Evolutionary conservation across 2,329 filamentous ascomycete species (phyloP), one percentile per base, ranked within the genome.

Genomic region (Trematosphaeria pertusa): DNA sequence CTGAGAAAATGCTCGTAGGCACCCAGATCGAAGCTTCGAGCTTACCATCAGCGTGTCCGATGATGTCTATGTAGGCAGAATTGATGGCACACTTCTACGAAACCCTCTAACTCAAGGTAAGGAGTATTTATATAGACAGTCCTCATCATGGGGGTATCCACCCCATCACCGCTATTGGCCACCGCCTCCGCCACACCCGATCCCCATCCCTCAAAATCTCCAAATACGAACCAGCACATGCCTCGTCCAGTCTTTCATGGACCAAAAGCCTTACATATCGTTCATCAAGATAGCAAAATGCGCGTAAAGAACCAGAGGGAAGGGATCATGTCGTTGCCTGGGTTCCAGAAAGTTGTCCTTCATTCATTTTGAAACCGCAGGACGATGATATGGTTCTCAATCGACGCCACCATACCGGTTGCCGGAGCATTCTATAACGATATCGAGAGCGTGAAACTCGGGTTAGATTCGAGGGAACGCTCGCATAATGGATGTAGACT

Each of bases 251-350:
- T 61, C 64, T 26, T 59, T 57, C 56, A 64, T 61, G 31, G 64
- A 67, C 64, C 64, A 67, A 31, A 67, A 64, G 1, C 50, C 41
- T 21, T 67, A 62, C 52, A 67, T 46, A 18, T 59, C 61, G 5
- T 51, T 47, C 38, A 67, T 54, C 15, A 67, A 38, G 7, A 67
- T 56, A 3, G 52, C 48, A 34, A 66, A 67, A 42, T 66, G 53
- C 17, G 63, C 64, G 22, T 62, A 66, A 0, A 67, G 36, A 12
- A 66, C 55, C 26, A 67, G 43, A 1, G 56, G 46, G 3, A 55
- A 44, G 1, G 58, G 26, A 17, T 65, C 58, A n/a, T 52, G 48
- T 22, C 47, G 33, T 26, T 67, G 63, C 15, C 66, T 36, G 6
- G 58, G 48, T 2, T 59, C 50, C 8, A 67, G 45, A 30, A 64